These are phyloP conservation scores for Termitomyces sp. DNA, from an alignment of 1,284 basidiomycete genomes.

Conservation along the genomic window DNA sequence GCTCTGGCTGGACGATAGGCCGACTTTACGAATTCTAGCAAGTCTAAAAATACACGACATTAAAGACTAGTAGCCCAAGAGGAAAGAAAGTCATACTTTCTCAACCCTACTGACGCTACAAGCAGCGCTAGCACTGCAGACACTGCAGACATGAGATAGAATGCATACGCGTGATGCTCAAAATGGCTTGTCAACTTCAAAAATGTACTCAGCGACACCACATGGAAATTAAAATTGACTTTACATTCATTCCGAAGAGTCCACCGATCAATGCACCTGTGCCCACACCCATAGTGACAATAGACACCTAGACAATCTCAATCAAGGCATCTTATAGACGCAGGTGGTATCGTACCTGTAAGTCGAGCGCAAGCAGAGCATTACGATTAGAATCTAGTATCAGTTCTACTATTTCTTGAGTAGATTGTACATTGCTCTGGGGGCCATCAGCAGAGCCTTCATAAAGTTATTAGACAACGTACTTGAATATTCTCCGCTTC, in stretches of 20 bases:
- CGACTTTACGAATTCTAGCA: constrained; percentile 48
- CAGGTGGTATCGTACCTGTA: constrained; percentile 53
- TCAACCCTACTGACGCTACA: constrained; percentile 57
- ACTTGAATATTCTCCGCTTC: constrained; percentile 89
- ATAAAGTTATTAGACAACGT: background rate
- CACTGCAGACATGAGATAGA: constrained; percentile 54
- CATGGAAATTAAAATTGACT: constrained; percentile 6
- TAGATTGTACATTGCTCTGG: constrained; percentile 89
- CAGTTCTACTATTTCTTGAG: constrained; percentile 96
- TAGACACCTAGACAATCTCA: constrained; percentile 62
- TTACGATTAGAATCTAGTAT: constrained; percentile 97
- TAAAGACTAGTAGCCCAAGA: constrained; percentile 1
- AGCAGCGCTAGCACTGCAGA: constrained; percentile 50
- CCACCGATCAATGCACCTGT: constrained; percentile 91
- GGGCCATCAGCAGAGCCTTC: background rate
- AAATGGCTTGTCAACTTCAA: constrained; percentile 62
- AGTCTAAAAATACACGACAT: constrained; percentile 25
- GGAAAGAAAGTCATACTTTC: constrained; percentile 38
- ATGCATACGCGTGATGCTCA: constrained; percentile 66
- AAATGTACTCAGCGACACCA: constrained; percentile 14
- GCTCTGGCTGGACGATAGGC: constrained; percentile 40
- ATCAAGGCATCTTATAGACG: background rate
- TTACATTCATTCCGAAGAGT: constrained; percentile 93
- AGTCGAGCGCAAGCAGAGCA: constrained; percentile 84
- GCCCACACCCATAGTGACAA: constrained; percentile 89